Base-by-base conservation (phyloP, 257 asterid species). In the Cruciata laevipes region DNA sequence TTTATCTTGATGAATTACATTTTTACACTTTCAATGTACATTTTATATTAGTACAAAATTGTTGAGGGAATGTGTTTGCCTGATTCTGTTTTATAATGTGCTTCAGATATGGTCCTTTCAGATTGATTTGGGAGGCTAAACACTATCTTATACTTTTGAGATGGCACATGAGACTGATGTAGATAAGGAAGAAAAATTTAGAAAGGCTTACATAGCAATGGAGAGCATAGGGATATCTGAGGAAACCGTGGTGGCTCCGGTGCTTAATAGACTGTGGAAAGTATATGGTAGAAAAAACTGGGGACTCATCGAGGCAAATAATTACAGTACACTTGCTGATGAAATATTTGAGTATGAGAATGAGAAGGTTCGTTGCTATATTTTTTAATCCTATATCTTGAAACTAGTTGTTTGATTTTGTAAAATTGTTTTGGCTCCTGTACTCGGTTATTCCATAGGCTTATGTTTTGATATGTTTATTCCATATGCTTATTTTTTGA, bases 261-360 rank as follows among this genome's bases (percentile, higher is more conserved):
- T 82, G 42, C 91, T 89, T 56, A 77, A 47, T 74, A 70, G 72
- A 13, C 83, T 89, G n/a, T 42, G 65, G 33, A 71, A 63, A 65
- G 21, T 86, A 72, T 89, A 80, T 31, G 12, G 74, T 64, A 47
- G 20, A 14, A 11, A 20, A 1, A 69, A 79, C 0, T 89, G 89
- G 96, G 72, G 62, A 8, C 79, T 78, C 27, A 89, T 89, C 16
- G 95, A 86, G 78, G 95, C 80, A 38, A 82, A 78, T 27, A 86
- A 75, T 32, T 86, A 83, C 24, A 83, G 82, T 25, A 71, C 85
- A 1, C 89, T 89, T 61, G 91, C 77, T 62, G 89, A 86, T 77
- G 84, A 88, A 47, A 84, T 86, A 71, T 81, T 86, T 58, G 90
- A 89, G 30, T n/a, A 8, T 16, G 79, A 80, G 40, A 88, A 80